Conservation (phyloP, 306 rosid species). For the Arachis stenosperma region DNA sequence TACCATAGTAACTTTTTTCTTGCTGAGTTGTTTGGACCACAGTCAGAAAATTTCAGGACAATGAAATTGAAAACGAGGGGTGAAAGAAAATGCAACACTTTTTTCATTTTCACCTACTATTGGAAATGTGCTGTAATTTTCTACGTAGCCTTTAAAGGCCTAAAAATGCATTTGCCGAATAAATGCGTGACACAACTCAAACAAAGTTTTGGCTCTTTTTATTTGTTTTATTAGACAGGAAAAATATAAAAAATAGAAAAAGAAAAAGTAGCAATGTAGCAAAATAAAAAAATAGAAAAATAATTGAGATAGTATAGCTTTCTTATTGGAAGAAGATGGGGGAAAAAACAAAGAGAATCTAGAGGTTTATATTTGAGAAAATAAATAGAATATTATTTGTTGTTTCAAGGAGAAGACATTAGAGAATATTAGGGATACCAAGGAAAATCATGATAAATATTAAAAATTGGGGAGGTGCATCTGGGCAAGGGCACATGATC, state of each 20-base stretch:
- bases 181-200: slow-evolving; percentile 36
- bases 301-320: slow-evolving; percentile 9
- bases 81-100: slow-evolving; percentile 17
- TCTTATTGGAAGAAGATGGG: slow-evolving; percentile 21
- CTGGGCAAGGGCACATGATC: slow-evolving; percentile 60
- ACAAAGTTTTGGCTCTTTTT: slow-evolving; percentile 36
- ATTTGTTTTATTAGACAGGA: slow-evolving; percentile 31
- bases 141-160: slow-evolving; percentile 28
- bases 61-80: slow-evolving; percentile 39
- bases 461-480: slow-evolving; percentile 35
- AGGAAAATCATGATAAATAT: slow-evolving; percentile 39
- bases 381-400: slow-evolving; percentile 27
- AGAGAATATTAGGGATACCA: slow-evolving; percentile 41
- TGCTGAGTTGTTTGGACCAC: slow-evolving; percentile 37
- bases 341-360: slow-evolving; percentile 41
- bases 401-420: slow-evolving; percentile 36
- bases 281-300: slow-evolving; percentile 23
- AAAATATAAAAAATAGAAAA: background rate
- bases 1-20: slow-evolving; percentile 20
- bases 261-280: background rate
- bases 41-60: slow-evolving; percentile 51
- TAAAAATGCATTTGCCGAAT: slow-evolving; percentile 28
- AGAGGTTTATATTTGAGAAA: slow-evolving; percentile 17
- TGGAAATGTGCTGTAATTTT: slow-evolving; percentile 30
- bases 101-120: slow-evolving; percentile 33